These are phyloP conservation scores for Symbiotaphrina buchneri DNA, from an alignment of 495 filamentous ascomycete genomes.

Conservation along the genomic window DNA sequence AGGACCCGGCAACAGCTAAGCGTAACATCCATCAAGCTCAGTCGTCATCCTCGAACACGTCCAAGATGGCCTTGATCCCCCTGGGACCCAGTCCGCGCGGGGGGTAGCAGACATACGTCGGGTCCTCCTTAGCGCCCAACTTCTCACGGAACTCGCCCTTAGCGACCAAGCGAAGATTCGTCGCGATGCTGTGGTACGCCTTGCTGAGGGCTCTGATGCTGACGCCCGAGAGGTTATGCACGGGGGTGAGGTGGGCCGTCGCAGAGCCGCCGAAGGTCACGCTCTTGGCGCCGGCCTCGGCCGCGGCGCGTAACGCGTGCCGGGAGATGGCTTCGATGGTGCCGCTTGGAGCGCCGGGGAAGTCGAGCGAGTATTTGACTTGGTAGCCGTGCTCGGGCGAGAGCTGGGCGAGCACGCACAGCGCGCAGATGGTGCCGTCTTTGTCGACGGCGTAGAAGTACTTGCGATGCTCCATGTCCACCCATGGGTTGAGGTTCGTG, in stretches of 20 bases:
- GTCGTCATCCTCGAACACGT: slow-evolving; percentile 65
- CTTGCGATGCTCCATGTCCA: slow-evolving; percentile 52
- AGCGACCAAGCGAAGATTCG: slow-evolving; percentile 51
- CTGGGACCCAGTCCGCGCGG: slow-evolving; percentile 55
- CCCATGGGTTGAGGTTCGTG: slow-evolving; percentile 65
- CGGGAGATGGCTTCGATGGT: slow-evolving; percentile 63
- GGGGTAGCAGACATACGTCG: slow-evolving; percentile 65
- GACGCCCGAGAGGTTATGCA: slow-evolving; percentile 51
- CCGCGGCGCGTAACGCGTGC: slow-evolving; percentile 47
- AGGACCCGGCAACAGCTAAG: no score
- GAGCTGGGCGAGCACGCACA: slow-evolving; percentile 54
- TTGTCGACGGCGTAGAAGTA: slow-evolving; percentile 56
- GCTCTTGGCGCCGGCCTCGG: slow-evolving; percentile 31
- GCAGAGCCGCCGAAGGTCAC: slow-evolving; percentile 71
- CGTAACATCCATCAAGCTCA: no score
- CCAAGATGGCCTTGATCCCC: slow-evolving; percentile 52
- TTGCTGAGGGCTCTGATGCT: slow-evolving; percentile 50
- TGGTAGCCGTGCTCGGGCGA: slow-evolving; percentile 60
- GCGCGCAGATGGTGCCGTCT: slow-evolving; percentile 40
- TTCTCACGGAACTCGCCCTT: slow-evolving; percentile 81
- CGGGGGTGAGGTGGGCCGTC: slow-evolving; percentile 37
- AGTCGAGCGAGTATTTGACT: slow-evolving; percentile 74
- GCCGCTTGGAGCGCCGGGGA: slow-evolving; percentile 54
- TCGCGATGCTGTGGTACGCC: slow-evolving; percentile 55
- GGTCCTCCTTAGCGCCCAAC: slow-evolving; percentile 54